phyloP scores from a whole-genome alignment of 306 rosid genomes.

The Sesbania bispinosa region DNA sequence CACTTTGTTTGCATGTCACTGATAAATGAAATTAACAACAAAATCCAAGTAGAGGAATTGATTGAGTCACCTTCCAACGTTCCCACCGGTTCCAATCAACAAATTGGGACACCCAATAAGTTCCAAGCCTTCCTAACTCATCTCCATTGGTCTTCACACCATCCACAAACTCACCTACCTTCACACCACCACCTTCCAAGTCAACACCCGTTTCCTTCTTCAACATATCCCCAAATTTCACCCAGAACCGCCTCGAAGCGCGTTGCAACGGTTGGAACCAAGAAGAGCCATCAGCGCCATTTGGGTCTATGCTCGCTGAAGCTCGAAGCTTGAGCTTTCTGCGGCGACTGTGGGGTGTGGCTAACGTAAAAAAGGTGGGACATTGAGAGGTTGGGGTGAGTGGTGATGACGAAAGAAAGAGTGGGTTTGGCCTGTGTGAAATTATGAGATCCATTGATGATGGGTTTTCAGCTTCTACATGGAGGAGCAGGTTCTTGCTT shows the following conservation, averaged over 20 bases:
- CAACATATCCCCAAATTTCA: slow-evolving; percentile 51
- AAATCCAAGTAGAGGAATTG: background rate
- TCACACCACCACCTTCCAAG: slow-evolving; percentile 47
- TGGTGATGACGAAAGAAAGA: slow-evolving; percentile 43
- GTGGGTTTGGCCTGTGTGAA: slow-evolving; percentile 44
- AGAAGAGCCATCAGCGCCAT: slow-evolving; percentile 52
- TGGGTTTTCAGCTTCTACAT: background rate
- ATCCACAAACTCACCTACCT: slow-evolving; percentile 40
- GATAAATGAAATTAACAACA: slow-evolving; percentile 21
- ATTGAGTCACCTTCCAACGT: slow-evolving; percentile 74
- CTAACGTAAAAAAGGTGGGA: slow-evolving; percentile 34
- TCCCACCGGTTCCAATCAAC: slow-evolving; percentile 73
- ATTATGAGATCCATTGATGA: slow-evolving; percentile 46
- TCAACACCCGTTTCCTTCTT: slow-evolving; percentile 82
- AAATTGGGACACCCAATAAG: slow-evolving; percentile 48
- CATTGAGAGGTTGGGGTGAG: slow-evolving; percentile 30
- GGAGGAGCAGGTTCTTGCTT: slow-evolving; percentile 1
- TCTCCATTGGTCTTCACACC: slow-evolving; percentile 29
- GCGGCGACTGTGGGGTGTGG: slow-evolving; percentile 31
- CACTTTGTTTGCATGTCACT: background rate
- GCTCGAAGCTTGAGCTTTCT: slow-evolving; percentile 53
- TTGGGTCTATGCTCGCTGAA: slow-evolving; percentile 45
- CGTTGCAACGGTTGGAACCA: slow-evolving; percentile 55
- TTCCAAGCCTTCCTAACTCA: slow-evolving; percentile 55
- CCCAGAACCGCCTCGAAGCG: slow-evolving; percentile 70